Evolutionary conservation across 2,329 filamentous ascomycete species (phyloP).

Genomic region (Cyanodermella asteris): DNA sequence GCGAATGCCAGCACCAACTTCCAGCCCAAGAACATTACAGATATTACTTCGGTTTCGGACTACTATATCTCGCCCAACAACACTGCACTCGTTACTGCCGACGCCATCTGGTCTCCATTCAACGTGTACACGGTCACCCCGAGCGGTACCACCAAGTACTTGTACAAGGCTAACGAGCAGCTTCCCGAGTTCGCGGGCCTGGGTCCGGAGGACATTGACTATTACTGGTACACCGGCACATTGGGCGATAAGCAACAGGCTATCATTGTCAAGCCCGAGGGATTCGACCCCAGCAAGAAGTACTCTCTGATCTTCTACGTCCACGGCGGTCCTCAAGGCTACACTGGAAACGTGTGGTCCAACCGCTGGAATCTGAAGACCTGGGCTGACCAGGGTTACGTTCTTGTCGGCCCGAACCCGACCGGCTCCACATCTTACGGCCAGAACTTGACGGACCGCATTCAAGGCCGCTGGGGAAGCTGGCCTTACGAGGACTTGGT

Average conservation of each 20-base stretch:
- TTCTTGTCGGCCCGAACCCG: constrained; percentile 37
- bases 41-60: constrained; percentile 12
- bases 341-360: constrained; percentile 5
- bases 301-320: constrained; percentile 33
- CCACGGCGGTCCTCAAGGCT: constrained; percentile 27
- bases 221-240: constrained; percentile 6
- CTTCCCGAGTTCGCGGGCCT: constrained; percentile 5
- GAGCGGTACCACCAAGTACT: constrained; percentile 2
- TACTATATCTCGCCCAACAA: constrained; percentile 3
- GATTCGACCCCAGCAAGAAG: constrained; percentile 22
- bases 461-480: constrained; percentile 31
- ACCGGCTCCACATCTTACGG: constrained; percentile 37
- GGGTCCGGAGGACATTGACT: constrained; percentile 5
- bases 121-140: constrained; percentile 2
- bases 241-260: constrained; percentile 4
- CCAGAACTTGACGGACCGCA: constrained; percentile 28
- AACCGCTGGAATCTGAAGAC: constrained; percentile 20
- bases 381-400: constrained; percentile 39
- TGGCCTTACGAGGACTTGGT: constrained; percentile 33
- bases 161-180: constrained; percentile 4
- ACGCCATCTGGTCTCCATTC: constrained; percentile 19
- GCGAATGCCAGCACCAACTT: constrained; percentile 13
- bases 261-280: constrained; percentile 25
- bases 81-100: constrained; percentile 13
- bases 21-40: constrained; percentile 16